Base-by-base conservation (phyloP, 1,139 yeast genomes). In the Pichia sp. region DNA sequence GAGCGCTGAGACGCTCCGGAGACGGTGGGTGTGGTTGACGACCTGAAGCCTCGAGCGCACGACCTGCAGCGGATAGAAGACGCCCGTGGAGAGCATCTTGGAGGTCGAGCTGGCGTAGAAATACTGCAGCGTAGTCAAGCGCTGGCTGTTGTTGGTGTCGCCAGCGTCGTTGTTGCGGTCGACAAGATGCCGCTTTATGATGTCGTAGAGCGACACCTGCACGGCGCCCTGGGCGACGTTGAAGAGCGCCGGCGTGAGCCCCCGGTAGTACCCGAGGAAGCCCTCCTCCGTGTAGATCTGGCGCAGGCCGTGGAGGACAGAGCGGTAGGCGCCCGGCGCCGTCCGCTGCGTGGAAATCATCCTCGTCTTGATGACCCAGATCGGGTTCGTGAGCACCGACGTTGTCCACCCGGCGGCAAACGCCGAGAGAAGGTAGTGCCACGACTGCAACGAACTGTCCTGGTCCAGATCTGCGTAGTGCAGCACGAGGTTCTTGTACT, bases 321-420 rank as follows among this genome's bases (percentile, higher is more conserved):
- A 81, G 13, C 66, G 69, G 65, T 89, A 88, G 0, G 89, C 85
- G 8, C 75, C 76, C 0, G 72, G 70, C 15, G 29, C 32, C n/a
- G 29, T 23, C 41, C 75, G 71, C 15, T 81, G 73, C 2, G 89
- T 63, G 26, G 90, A 83, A 62, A 93, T 75, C 60, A 92, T 85
- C 56, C 98, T 75, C 0, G 99, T 93, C 70, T 93, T 93, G 45
- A 90, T 70, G 3, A 90, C 95, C 97, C 97, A 90, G 5, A 93
- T 79, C 0, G 99, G 99, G 67, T 90, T 93, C 0, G 99, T 92
- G 15, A 87, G 51, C 0, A 89, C 59, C 0, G 95, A 79, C 0
- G 97, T 90, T 8, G 83, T 64, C 34, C 84, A 65, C 0, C 99
- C 99, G 0, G 98, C 92, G 4, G 75, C 58, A 49, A 81, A 75